Percentiles rank a stretch among this genome's conserved stretches.
phyloP scores from a whole-genome alignment of 306 rosid genomes.

The Fagus sylvatica region DNA sequence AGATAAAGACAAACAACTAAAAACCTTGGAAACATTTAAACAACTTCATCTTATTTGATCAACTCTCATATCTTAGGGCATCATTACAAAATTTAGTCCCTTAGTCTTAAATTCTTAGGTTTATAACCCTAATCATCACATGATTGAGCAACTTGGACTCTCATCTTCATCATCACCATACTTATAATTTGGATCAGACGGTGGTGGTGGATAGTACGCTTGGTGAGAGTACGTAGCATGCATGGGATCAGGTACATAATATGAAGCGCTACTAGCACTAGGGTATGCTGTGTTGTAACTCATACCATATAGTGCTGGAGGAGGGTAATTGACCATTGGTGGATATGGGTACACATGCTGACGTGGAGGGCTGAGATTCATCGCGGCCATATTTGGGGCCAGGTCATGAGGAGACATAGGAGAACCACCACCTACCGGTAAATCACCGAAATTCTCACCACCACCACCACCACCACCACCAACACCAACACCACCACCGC shows the following conservation, averaged over 20 bases:
- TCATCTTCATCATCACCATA: conserved; percentile 40
- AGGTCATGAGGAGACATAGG: conserved; percentile 13
- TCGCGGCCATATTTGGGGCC: conserved; percentile 7
- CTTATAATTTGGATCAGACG: conserved; percentile 34
- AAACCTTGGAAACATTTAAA: conserved; percentile 24
- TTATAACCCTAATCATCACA: conserved; percentile 39
- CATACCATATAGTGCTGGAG: conserved; percentile 40
- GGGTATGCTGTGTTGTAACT: conserved; percentile 68
- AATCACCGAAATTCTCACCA: conserved; percentile 17
- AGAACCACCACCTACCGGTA: conserved; percentile 13
- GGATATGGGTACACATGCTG: conserved; percentile 59
- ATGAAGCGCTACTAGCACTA: conserved; percentile 33
- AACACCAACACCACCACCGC: no score
- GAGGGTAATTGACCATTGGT: conserved; percentile 34
- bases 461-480: neutral
- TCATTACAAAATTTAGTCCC: conserved; percentile 35
- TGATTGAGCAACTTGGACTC: conserved; percentile 54
- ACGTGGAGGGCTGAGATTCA: conserved; percentile 43
- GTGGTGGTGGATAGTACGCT: conserved; percentile 35
- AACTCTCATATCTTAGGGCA: conserved; percentile 4
- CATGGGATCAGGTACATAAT: conserved; percentile 48
- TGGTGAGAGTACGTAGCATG: conserved; percentile 37
- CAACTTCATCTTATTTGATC: conserved; percentile 13
- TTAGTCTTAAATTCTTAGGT: conserved; percentile 12
- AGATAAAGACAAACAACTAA: conserved; percentile 29